A percentile compares a stretch with the other conserved stretches of the same genome.
phyloP scores from a whole-genome alignment of 257 asterid genomes.

The Phtheirospermum japonicum region DNA sequence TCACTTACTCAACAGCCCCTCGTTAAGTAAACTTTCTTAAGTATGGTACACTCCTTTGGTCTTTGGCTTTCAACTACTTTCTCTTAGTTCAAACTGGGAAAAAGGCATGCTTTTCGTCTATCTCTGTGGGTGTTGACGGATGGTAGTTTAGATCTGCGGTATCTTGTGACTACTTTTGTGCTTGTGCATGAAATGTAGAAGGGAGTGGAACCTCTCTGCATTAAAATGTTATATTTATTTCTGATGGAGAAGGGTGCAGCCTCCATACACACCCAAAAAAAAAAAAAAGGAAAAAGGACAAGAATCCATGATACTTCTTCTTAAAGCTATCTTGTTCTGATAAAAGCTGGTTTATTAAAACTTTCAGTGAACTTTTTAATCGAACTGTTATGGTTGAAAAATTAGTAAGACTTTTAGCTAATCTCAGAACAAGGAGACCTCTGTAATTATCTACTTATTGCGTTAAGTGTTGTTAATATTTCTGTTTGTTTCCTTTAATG shows the following conservation, averaged over 20 bases:
- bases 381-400: background rate
- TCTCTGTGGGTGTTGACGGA: background rate
- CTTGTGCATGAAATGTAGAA: background rate
- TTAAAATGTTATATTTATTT: background rate
- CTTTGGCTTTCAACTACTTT: background rate
- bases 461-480: conserved; percentile 13
- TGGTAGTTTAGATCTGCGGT: background rate
- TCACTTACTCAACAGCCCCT: too few relatives aligned
- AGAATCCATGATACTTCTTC: background rate
- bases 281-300: background rate
- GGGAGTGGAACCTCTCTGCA: conserved; percentile 14
- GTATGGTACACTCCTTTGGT: background rate
- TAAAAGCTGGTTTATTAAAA: background rate
- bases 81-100: background rate
- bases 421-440: conserved; percentile 8
- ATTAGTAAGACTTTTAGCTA: conserved; percentile 14
- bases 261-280: background rate
- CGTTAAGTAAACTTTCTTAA: too few relatives aligned
- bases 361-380: conserved; percentile 11
- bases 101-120: too few relatives aligned
- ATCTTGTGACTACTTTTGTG: background rate
- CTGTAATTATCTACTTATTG: background rate
- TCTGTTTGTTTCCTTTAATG: conserved; percentile 16
- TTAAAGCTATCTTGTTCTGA: background rate
- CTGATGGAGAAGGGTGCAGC: background rate